Base-by-base conservation (phyloP, 371 early-diverging fungal genomes). In the Blakeslea trispora region DNA sequence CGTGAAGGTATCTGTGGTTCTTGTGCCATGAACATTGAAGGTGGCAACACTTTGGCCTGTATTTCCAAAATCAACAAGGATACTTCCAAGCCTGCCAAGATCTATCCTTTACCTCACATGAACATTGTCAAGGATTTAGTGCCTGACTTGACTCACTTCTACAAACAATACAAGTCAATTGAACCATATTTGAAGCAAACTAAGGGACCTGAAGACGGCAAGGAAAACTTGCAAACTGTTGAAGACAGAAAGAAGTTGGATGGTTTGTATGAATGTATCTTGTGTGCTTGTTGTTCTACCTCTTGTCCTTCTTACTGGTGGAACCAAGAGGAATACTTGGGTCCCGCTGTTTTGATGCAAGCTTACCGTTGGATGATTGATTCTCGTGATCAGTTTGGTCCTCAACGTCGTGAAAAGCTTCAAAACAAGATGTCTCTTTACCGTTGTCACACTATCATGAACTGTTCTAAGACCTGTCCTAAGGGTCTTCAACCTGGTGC, bases 401-500 rank as follows among this genome's bases (percentile, higher is more conserved):
- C 77, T 56, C 92, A 96, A 74, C 90, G 98, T 64, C 87, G 95
- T 60, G 87, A 81, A 53, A 86, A 85, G 54, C 81, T 98, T 64
- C 96, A 98, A 75, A 94, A 94, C 74, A 88, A 94, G 45, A 95
- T 95, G 90, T 89, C 93, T 11, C 83, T 96, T 17, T 98, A 95
- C 84, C 91, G 96, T 55, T 98, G 98, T 87, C 98, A 98, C 81
- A 96, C 97, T 57, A 98, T 97, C 77, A 96, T 96, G 98, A 96
- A 97, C 89, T 96, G 98, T 75, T 82, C 95, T 52, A 82, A 88
- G 64, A 95, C 96, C 43, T 96, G 98, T 75, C 98, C 98, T 63
- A 96, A 96, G 90, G 97, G 97, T 50, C 85, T 98, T 50, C 95
- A 95, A 77, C 98, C 97, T 19, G 94, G 93, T 70, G 68, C 76